Evolutionary conservation across 2,329 filamentous ascomycete species (phyloP), one percentile per base, ranked within the genome.

Genomic region (Calonectria crousiana): DNA sequence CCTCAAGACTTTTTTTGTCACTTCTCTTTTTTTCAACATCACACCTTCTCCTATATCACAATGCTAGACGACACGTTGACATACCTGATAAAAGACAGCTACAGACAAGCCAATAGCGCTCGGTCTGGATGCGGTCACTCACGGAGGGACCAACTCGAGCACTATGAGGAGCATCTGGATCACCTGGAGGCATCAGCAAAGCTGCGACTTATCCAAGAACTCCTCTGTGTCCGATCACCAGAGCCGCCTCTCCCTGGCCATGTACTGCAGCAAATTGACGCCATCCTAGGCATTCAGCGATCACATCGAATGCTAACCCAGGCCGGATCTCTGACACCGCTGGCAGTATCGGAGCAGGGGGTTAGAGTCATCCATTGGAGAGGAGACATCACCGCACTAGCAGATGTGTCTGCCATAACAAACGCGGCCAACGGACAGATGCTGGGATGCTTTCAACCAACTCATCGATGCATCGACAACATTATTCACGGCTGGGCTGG

Each of bases 381-480:
- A 69, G 79, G 79, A 2, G 79, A 80, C 11, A 80, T 80, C 6
- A 80, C 79, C 0, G 75, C 78, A 0, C 44, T 80, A 0, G 67
- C 72, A 0, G 67, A 47, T 0, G 44, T 81, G 1, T 73, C 73
- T 0, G 79, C 79, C 2, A 79, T 80, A 1, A 80, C 77, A 0
- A 81, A 80, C 1, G 79, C 79, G 0, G 79, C 79, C 0, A 80
- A 80, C 0, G 51, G 71, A 0, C 73, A 79, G 11, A 75, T 76
- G 1, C 52, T 80, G 0, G 79, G 79, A 2, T 81, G 79, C 3
- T 80, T 80, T 1, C 79, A 80, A 5, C 79, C 79, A 0, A 75
- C 77, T 0, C 79, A 80, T 6, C 67, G 73, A 0, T 80, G 79
- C 4, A 80, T 80, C 8, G 79, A 80, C n/a, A 80, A 80, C 14